phyloP scores from a whole-genome alignment of 768 basidiomycete species.

The Lepiota brunneoincarnata region DNA sequence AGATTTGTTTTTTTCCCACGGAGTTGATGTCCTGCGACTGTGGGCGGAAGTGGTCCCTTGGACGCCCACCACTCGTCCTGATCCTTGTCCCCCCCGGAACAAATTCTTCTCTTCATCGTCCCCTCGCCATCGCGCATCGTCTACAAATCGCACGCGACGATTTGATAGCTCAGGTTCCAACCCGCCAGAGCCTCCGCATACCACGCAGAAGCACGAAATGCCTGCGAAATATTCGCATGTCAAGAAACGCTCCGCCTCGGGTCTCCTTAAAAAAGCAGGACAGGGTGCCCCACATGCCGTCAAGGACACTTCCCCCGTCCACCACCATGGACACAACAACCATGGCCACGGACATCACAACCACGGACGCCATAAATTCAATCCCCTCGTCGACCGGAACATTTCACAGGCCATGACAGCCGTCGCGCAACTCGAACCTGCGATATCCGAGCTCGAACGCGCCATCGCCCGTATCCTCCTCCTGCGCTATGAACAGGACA shows the following conservation, averaged over 20 bases:
- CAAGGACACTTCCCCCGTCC: conserved; percentile 25
- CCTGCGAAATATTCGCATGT: conserved; percentile 74
- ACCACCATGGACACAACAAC: conserved; percentile 1
- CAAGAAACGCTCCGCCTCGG: conserved; percentile 57
- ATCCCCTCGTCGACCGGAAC: conserved; percentile 51
- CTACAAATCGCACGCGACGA: too few relatives aligned
- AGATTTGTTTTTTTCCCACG: too few relatives aligned
- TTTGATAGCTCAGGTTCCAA: too few relatives aligned
- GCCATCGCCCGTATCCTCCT: conserved; percentile 67
- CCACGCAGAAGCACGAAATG: conserved; percentile 33
- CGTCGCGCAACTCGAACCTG: conserved; percentile 53
- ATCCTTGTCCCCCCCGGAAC: too few relatives aligned
- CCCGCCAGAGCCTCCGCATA: background rate
- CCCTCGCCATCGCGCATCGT: too few relatives aligned
- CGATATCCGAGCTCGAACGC: conserved; percentile 64
- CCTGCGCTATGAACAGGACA: conserved; percentile 71
- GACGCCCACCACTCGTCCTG: too few relatives aligned
- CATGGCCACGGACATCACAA: conserved; percentile 5
- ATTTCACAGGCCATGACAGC: conserved; percentile 56
- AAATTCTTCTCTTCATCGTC: too few relatives aligned
- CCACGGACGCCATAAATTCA: conserved; percentile 17
- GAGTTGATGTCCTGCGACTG: too few relatives aligned
- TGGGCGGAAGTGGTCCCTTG: too few relatives aligned
- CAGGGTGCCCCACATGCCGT: conserved; percentile 27
- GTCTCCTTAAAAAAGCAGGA: conserved; percentile 44